Percentiles rank a stretch among this genome's conserved stretches.
Evolutionary conservation across 1,284 basidiomycete genomes (phyloP).

Genomic region (Ganoderma sinense): DNA sequence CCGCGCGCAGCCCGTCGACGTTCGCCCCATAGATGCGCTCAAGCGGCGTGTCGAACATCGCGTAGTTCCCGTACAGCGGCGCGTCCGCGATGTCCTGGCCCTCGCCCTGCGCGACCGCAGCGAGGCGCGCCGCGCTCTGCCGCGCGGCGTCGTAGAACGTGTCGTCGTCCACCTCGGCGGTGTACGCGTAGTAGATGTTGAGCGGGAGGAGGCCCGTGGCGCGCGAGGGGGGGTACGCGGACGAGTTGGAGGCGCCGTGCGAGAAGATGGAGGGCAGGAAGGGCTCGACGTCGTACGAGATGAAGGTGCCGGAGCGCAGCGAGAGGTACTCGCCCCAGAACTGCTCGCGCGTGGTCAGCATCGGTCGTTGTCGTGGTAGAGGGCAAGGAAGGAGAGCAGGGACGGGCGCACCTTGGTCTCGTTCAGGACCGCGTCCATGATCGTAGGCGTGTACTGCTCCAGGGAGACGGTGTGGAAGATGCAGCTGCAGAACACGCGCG

Average conservation of each 20-base stretch:
- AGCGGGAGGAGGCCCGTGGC: conserved; percentile 49
- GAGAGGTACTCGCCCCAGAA: conserved; percentile 37
- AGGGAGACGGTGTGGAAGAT: conserved; percentile 59
- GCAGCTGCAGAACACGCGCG: conserved; percentile 43
- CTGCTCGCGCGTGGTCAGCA: conserved; percentile 31
- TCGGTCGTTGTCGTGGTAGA: too few species aligned
- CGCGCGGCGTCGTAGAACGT: conserved; percentile 48
- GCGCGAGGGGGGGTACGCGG: conserved; percentile 59
- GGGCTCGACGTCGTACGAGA: conserved; percentile 63
- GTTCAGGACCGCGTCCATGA: conserved; percentile 57
- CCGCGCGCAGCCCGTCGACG: conserved; percentile 44
- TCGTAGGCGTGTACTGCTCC: conserved; percentile 44
- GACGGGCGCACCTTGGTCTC: conserved; percentile 52
- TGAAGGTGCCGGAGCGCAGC: conserved; percentile 34
- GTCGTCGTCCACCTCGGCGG: conserved; percentile 41
- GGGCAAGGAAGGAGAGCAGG: background rate
- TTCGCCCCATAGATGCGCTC: conserved; percentile 57
- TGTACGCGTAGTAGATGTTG: conserved; percentile 59
- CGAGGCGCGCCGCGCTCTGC: conserved; percentile 47
- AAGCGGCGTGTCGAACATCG: conserved; percentile 54
- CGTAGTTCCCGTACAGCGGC: conserved; percentile 61
- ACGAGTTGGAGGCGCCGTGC: conserved; percentile 43
- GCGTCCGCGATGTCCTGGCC: conserved; percentile 52
- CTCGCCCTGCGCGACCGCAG: conserved; percentile 46
- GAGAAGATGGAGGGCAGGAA: conserved; percentile 56